A percentile compares a stretch with the other conserved stretches of the same genome.
Evolutionary conservation across 202 grass and related monocot genomes (phyloP).

Genomic region (Panicum virgatum): DNA sequence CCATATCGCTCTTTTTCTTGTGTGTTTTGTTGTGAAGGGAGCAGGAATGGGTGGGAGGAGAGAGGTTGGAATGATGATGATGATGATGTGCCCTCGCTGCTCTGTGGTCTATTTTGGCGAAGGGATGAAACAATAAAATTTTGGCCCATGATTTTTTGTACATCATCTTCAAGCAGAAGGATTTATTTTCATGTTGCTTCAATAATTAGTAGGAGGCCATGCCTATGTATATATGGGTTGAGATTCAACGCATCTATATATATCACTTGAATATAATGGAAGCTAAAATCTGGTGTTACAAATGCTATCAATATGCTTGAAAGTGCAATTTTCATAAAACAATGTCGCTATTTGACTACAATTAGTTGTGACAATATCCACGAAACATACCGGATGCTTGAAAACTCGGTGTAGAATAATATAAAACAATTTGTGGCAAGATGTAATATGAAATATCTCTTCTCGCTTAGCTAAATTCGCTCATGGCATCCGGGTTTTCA

Average conservation of each 20-base stretch:
- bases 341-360: background rate
- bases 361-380: background rate
- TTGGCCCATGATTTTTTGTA: background rate
- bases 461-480: background rate
- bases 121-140: background rate
- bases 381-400: no score
- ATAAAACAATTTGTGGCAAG: background rate
- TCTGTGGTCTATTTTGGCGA: background rate
- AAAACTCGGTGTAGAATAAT: background rate
- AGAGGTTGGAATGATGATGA: slow-evolving; percentile 12
- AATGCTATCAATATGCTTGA: background rate
- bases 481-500: background rate
- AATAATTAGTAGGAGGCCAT: background rate
- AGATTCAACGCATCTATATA: background rate
- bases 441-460: background rate
- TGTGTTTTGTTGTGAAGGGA: background rate
- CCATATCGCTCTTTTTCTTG: background rate
- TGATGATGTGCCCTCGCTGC: background rate
- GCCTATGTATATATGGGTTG: background rate
- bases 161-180: background rate
- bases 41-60: slow-evolving; percentile 12
- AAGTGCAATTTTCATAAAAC: no score
- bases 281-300: background rate
- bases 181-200: background rate
- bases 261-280: no score